phyloP scores from a whole-genome alignment of 176 grass and related monocot genomes.

The Ampelocalamus luodianensis region DNA sequence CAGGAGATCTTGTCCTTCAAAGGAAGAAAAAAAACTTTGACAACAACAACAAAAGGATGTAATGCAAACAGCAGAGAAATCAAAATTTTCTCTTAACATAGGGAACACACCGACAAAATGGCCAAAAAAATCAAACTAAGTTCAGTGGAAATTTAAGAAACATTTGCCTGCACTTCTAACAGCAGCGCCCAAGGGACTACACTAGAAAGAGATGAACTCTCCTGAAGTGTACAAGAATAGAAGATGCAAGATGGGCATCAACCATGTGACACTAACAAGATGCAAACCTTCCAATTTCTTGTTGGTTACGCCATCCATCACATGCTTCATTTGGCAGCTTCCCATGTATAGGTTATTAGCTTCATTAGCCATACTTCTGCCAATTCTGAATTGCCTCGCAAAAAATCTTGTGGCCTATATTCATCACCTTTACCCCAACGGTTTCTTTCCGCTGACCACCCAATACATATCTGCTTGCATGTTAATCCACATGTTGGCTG shows the following conservation, averaged over 20 bases:
- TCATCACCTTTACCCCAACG: not conserved
- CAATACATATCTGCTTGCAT: constrained; percentile 25
- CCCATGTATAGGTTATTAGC: constrained; percentile 23
- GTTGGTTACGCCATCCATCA: constrained; percentile 10
- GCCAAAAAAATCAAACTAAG: constrained; percentile 3
- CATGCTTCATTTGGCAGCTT: constrained; percentile 33
- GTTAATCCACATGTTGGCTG: constrained; percentile 12
- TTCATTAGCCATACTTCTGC: constrained; percentile 29
- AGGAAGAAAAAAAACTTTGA: constrained; percentile 6
- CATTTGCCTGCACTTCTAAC: constrained; percentile 28
- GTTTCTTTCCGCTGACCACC: constrained; percentile 15
- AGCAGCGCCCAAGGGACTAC: not conserved
- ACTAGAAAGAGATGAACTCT: not conserved
- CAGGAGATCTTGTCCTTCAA: not conserved
- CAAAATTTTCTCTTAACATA: constrained; percentile 1
- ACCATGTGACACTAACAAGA: constrained; percentile 30
- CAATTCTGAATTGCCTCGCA: constrained; percentile 17
- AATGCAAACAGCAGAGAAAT: constrained; percentile 14
- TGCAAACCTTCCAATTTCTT: constrained; percentile 4
- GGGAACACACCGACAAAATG: not conserved
- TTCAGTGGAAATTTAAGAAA: not conserved
- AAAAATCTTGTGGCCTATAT: constrained; percentile 18
- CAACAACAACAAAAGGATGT: constrained; percentile 21
- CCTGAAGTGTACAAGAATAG: constrained; percentile 11
- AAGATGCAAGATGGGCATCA: constrained; percentile 7